Evolutionary conservation across 345 rosid genomes (phyloP).

Genomic region (Arabis alpina): DNA sequence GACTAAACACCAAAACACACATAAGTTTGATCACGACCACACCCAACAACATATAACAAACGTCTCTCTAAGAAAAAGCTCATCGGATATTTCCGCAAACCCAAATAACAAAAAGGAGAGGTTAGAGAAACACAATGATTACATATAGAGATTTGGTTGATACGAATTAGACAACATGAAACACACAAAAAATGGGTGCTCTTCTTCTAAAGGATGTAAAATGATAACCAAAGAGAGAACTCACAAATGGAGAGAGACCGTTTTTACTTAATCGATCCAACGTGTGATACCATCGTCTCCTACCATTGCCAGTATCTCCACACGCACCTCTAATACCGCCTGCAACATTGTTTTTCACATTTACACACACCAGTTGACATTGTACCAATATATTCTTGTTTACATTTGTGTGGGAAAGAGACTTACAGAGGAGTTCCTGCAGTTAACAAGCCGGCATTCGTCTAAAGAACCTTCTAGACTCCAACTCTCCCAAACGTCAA

Average conservation of each 20-base stretch:
- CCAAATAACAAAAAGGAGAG: not conserved
- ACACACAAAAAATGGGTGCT: constrained; percentile 28
- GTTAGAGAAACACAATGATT: constrained; percentile 9
- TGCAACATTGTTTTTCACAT: constrained; percentile 45
- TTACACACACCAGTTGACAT: constrained; percentile 12
- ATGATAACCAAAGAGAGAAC: constrained; percentile 10
- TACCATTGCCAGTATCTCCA: constrained; percentile 82
- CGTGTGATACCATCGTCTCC: constrained; percentile 92
- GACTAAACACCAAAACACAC: constrained; percentile 22
- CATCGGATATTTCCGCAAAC: too few species aligned
- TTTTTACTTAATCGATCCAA: constrained; percentile 68
- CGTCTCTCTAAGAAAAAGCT: constrained; percentile 8
- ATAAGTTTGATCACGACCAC: constrained; percentile 17
- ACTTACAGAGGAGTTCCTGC: constrained; percentile 78
- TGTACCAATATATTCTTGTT: too few species aligned
- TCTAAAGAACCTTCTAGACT: constrained; percentile 84
- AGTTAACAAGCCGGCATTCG: constrained; percentile 86
- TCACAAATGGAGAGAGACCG: constrained; percentile 30
- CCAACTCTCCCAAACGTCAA: constrained; percentile 99
- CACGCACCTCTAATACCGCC: constrained; percentile 78
- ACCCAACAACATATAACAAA: constrained; percentile 18
- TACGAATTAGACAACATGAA: constrained; percentile 15
- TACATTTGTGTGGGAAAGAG: not conserved
- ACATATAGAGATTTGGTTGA: constrained; percentile 24
- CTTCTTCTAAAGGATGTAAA: constrained; percentile 11